These are phyloP conservation scores for Colletotrichum spaethianum DNA, from an alignment of 2,329 filamentous ascomycete genomes.

Conservation along the genomic window DNA sequence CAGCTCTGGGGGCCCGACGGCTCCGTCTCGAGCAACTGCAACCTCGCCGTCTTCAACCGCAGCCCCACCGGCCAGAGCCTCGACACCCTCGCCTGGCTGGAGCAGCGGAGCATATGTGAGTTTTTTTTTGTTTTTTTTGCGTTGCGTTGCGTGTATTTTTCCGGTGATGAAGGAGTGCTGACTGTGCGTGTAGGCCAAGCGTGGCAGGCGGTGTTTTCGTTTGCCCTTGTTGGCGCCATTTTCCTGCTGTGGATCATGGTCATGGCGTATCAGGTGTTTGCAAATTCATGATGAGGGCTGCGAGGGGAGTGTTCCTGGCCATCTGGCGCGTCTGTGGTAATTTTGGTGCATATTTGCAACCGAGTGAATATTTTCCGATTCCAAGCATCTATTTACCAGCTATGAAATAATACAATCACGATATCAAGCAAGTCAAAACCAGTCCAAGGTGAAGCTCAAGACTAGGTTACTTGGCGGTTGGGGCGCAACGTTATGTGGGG, in stretches of 20 bases:
- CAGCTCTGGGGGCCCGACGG: constrained; percentile 75
- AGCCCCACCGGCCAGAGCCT: constrained; percentile 65
- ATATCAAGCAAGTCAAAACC: too few species aligned
- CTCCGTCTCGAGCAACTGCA: constrained; percentile 72
- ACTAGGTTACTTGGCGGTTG: too few species aligned
- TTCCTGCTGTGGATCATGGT: constrained; percentile 79
- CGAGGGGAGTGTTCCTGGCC: neutral
- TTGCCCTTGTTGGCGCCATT: constrained; percentile 70
- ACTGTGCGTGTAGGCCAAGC: constrained; percentile 63
- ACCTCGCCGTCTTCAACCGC: constrained; percentile 68
- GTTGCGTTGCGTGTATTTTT: neutral
- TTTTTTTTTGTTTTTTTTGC: constrained; percentile 40
- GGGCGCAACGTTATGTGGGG: too few species aligned
- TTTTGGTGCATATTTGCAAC: neutral
- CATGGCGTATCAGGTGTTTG: constrained; percentile 77
- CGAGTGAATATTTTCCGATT: too few species aligned
- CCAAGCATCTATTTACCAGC: too few species aligned
- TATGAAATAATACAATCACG: too few species aligned
- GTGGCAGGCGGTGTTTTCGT: constrained; percentile 76
- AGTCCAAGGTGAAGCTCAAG: too few species aligned
- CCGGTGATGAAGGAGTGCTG: neutral
- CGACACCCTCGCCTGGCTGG: constrained; percentile 73
- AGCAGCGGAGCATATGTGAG: constrained; percentile 76
- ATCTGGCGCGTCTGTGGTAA: neutral
- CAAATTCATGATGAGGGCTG: constrained; percentile 32